Evolutionary conservation across 495 filamentous ascomycete genomes (phyloP).

Genomic region (Cryomyces minteri): DNA sequence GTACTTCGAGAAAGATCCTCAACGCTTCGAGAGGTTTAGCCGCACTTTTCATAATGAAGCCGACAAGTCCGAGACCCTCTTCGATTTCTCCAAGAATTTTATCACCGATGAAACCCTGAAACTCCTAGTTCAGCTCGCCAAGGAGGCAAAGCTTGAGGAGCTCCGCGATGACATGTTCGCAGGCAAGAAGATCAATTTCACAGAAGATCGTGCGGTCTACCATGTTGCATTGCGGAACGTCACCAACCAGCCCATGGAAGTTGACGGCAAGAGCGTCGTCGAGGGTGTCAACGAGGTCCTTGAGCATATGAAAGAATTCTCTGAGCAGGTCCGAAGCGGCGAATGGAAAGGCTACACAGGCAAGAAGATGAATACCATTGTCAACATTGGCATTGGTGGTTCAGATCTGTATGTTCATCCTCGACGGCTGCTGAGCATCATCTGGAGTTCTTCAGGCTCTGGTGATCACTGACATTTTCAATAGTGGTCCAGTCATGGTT

Average conservation of each 20-base stretch:
- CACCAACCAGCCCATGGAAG: slow-evolving; percentile 68
- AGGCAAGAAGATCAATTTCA: slow-evolving; percentile 98
- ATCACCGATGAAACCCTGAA: slow-evolving; percentile 81
- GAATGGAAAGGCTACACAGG: slow-evolving; percentile 98
- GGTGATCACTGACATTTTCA: slow-evolving; percentile 17
- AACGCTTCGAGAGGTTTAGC: slow-evolving; percentile 81
- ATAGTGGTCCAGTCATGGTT: slow-evolving; percentile 93
- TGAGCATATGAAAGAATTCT: slow-evolving; percentile 94
- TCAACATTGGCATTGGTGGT: slow-evolving; percentile 97
- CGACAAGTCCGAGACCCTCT: slow-evolving; percentile 69
- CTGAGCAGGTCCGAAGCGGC: slow-evolving; percentile 80
- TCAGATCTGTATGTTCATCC: slow-evolving; percentile 60
- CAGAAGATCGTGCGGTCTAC: slow-evolving; percentile 89
- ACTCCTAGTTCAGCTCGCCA: slow-evolving; percentile 69
- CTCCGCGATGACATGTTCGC: slow-evolving; percentile 94
- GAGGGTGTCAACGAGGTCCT: slow-evolving; percentile 83
- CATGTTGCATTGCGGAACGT: slow-evolving; percentile 86
- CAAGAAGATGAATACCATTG: slow-evolving; percentile 86
- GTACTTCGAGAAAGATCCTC: slow-evolving; percentile 71
- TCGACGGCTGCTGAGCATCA: neutral
- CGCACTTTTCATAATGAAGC: slow-evolving; percentile 64
- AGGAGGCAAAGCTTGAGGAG: slow-evolving; percentile 79
- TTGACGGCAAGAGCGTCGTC: slow-evolving; percentile 89
- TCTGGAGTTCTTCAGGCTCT: neutral
- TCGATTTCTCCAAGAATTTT: slow-evolving; percentile 99